Base-by-base conservation (phyloP, 495 filamentous ascomycete genomes). In the Recurvomyces mirabilis region DNA sequence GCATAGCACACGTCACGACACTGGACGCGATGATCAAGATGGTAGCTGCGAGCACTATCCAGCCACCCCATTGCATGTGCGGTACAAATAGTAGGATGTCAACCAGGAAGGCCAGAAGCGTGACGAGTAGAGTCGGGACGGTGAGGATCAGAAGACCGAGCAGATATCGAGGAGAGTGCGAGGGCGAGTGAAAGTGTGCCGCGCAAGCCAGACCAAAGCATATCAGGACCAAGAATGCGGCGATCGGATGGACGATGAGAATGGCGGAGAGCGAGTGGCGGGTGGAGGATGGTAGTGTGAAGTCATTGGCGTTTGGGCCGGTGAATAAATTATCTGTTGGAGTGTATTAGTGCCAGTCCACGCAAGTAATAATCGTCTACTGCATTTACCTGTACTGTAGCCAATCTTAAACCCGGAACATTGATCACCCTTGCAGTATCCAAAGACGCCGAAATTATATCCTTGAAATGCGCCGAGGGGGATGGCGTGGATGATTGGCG, bases 41-140 rank as follows among this genome's bases (percentile, higher is more conserved):
- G 14, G 87, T 91, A 17, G 91, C 84, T 14, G 78, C 91, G 21
- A 98, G 72, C 13, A 96, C 91, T 47, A 98, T 76, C 75, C 88
- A 98, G 47, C 88, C 88, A 51, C 85, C 91, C 87, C 88, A 96
- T 55, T 77, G 72, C 62, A 94, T 60, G 65, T 96, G 91, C 25
- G 91, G 91, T 19, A 94, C 83, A 58, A 98, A 98, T 14, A 98
- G 74, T 25, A 98, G 64, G n/a, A 98, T 84, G 61, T 98, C 91
- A 47, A 95, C 78, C 40, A 98, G 68, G 64, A 98, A 96, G 17
- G 87, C 82, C 19, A 96, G 68, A 9, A 96, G 72, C 19, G 84
- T 78, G 44, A 89, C 76, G 29, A 98, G 67, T 24, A 95, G 75
- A 4, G 87, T 88, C 32, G 93, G 73, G 42, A 96, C 73, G 25